Evolutionary conservation across 2,329 filamentous ascomycete species (phyloP).

Genomic region (Aspergillus chevalieri): DNA sequence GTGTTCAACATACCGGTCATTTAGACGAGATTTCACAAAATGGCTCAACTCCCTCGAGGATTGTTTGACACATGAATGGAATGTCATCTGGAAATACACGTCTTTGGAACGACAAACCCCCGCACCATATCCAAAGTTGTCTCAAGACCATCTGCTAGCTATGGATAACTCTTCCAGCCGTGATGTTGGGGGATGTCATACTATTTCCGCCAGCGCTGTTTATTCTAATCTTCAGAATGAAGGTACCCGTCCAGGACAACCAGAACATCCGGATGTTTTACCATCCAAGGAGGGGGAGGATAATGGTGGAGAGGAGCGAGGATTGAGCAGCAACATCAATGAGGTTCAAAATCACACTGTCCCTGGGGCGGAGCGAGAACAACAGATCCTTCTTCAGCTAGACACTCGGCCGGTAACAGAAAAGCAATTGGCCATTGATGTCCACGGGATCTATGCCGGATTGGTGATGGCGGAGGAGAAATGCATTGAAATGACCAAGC

Average conservation of each 20-base stretch:
- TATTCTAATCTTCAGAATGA: not conserved
- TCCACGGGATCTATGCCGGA: constrained; percentile 60
- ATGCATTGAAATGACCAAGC: constrained; percentile 63
- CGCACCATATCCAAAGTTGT: not conserved
- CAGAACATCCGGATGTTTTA: not conserved
- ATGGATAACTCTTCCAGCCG: not conserved
- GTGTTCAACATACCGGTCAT: not conserved
- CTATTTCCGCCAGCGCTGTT: not conserved
- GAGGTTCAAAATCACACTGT: not conserved
- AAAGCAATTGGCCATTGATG: constrained; percentile 72
- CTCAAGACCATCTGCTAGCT: not conserved
- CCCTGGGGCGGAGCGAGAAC: constrained; percentile 2
- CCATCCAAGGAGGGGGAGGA: not conserved
- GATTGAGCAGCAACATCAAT: not conserved
- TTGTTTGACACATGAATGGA: not conserved
- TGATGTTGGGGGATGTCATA: not conserved
- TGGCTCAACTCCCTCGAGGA: not conserved
- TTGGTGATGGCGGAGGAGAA: constrained; percentile 81
- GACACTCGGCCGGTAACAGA: constrained; percentile 65
- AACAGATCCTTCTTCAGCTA: constrained; percentile 41
- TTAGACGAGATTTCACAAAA: not conserved
- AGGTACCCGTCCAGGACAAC: not conserved
- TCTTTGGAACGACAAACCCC: not conserved
- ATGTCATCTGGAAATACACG: not conserved
- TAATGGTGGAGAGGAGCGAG: not conserved